Conservation (phyloP, 352 stramenopile genomes). For the Globisporangium paroecandrum region DNA sequence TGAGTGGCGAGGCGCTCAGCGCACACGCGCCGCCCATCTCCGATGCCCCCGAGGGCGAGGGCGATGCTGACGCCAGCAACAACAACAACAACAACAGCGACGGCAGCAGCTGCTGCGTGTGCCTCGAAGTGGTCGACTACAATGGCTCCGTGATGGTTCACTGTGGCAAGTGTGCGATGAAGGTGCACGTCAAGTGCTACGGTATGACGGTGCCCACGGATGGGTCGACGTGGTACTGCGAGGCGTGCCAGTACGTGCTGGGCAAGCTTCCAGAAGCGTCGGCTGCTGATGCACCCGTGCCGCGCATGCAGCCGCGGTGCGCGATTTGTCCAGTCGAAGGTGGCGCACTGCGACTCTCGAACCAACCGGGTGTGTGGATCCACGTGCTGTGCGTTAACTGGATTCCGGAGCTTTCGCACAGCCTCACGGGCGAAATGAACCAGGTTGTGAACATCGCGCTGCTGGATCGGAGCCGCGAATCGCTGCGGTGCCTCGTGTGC, state of each 20-base stretch:
- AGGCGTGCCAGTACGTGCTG: conserved; percentile 52
- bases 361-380: conserved; percentile 58
- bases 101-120: conserved; percentile 58
- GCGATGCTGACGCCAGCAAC: not conserved
- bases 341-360: conserved; percentile 68
- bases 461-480: conserved; percentile 65
- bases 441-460: conserved; percentile 59
- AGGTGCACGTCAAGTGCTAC: conserved; percentile 82
- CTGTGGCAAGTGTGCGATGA: conserved; percentile 57
- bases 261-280: conserved; percentile 1
- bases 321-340: conserved; percentile 66
- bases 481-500: conserved; percentile 79
- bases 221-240: conserved; percentile 53
- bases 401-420: conserved; percentile 85
- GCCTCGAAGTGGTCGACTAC: conserved; percentile 65
- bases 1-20: conserved; percentile 6
- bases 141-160: conserved; percentile 54
- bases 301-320: conserved; percentile 46
- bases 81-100: not conserved
- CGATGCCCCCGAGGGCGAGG: not conserved
- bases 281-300: conserved; percentile 10
- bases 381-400: conserved; percentile 86
- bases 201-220: conserved; percentile 42
- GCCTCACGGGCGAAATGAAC: conserved; percentile 49
- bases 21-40: not conserved